Base-by-base conservation (phyloP, 345 rosid species). In the Barbarea vulgaris region DNA sequence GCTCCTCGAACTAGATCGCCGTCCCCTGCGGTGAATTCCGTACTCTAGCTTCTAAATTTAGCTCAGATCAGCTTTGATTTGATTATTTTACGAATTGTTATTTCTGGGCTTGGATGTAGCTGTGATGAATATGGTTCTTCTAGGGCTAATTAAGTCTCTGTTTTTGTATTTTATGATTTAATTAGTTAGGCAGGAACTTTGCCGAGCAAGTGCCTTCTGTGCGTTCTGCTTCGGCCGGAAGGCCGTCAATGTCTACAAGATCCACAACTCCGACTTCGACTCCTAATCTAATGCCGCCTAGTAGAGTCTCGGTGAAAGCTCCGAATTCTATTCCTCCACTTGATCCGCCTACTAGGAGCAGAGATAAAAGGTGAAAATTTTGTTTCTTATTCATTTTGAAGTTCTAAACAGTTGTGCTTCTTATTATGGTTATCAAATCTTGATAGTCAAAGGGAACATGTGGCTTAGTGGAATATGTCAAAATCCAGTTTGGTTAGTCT, bases 131-230 rank as follows among this genome's bases (percentile, higher is more conserved):
- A 25, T 75, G 69, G 25, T 60, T 52, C 69, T 37, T 37, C 12
- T 67, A 68, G 50, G 69, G 58, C 68, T 82, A 67, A 80, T 73
- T 67, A 42, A 51, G 15, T 69, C 64, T 18, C 12, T 81, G 73
- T 79, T 57, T 48, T 17, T 67, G n/a, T n/a, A n/a, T 52, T 51
- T 66, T 39, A 39, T 79, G 72, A 41, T 70, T 75, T 83, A 46
- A 84, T 87, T 92, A 95, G 99, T 82, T 90, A 92, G 97, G 97
- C 79, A 88, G 98, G 80, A 95, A 86, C 89, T 88, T 87, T 79
- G 84, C 80, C 60, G 99, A 95, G 84, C 91, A 87, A 67, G 80
- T 81, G 27, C 77, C 91, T 42, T 84, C 92, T 0, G 87, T 82
- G 61, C 86, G 99, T 30, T 92, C 99, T 36, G 86, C 97, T 37